These are phyloP conservation scores for Vachellia pachyceras DNA, from an alignment of 306 rosid species.

Conservation along the genomic window DNA sequence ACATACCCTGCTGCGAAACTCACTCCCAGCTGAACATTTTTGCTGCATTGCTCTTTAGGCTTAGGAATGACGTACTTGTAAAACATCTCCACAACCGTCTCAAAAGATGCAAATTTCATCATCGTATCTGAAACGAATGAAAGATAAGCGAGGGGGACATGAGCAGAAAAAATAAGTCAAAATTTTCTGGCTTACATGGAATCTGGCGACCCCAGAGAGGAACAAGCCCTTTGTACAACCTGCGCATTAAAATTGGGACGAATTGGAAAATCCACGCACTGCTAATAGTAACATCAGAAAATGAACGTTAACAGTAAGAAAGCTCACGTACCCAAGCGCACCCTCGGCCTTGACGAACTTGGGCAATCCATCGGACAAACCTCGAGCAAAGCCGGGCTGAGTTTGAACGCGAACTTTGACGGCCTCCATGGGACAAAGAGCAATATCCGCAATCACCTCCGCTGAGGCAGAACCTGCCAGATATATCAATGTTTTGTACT, in stretches of 20 bases:
- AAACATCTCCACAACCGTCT: slow-evolving; percentile 64
- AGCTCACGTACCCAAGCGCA: slow-evolving; percentile 52
- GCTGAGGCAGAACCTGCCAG: slow-evolving; percentile 89
- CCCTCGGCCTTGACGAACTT: slow-evolving; percentile 78
- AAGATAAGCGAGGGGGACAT: background rate
- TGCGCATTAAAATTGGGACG: slow-evolving; percentile 39
- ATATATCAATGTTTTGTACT: slow-evolving; percentile 79
- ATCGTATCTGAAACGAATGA: slow-evolving; percentile 59
- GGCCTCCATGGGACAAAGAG: slow-evolving; percentile 90
- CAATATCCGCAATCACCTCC: slow-evolving; percentile 77
- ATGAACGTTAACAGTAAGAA: slow-evolving; percentile 1
- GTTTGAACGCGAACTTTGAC: slow-evolving; percentile 93
- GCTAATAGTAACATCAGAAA: background rate
- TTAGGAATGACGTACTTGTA: slow-evolving; percentile 70
- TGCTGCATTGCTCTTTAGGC: slow-evolving; percentile 74
- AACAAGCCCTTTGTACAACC: slow-evolving; percentile 81
- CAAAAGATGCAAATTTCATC: slow-evolving; percentile 86
- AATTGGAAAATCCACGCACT: background rate
- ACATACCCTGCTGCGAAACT: slow-evolving; percentile 76
- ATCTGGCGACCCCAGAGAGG: slow-evolving; percentile 98
- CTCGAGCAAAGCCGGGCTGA: slow-evolving; percentile 86
- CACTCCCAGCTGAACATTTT: slow-evolving; percentile 66
- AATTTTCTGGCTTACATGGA: slow-evolving; percentile 67
- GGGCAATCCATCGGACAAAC: slow-evolving; percentile 76
- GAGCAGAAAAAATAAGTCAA: background rate